Evolutionary conservation across 345 rosid genomes (phyloP), one percentile per base, ranked within the genome.

Genomic region (Salix udensis): DNA sequence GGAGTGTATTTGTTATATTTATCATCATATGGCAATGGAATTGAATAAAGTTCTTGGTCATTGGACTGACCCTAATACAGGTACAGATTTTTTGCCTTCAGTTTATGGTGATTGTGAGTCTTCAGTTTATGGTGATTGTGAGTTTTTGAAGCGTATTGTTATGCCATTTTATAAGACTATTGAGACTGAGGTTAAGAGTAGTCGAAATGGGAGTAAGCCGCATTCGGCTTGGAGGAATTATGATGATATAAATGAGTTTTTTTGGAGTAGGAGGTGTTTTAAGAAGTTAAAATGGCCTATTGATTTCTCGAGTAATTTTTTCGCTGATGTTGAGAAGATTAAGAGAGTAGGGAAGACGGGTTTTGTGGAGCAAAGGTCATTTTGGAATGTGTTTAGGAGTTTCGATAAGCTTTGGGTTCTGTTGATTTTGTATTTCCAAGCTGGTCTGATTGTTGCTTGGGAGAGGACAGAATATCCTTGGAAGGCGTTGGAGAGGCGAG

Each of bases 211-310:
- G 46, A 91, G 87, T 1, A 84, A 81, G 53, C 91, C 95, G 23
- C 98, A 92, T 81, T 87, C 95, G 2, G 90, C 90, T 6, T 94
- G 98, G 98, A 83, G 98, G 84, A 94, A 94, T 76, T 94, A 94
- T 62, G 98, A 94, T 74, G 97, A 94, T 81, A 77, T 94, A 40
- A 90, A 94, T 21, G 97, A 94, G 85, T 94, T 86, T 39, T 94
- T 94, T 74, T 94, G 98, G 97, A 88, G 97, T 50, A 87, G 87
- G 75, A 82, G 97, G 86, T 94, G 98, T 74, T 94, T 94, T 50
- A 85, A 79, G 80, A 84, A 83, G 67, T 72, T 92, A 77, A 80
- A 85, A 69, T 94, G 98, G 98, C 97, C 97, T 40, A 79, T 85
- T 30, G 82, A 91, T 73, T 3, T n/a, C 21, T 78, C 72, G 7